Conservation (phyloP, 768 basidiomycete species). For the Bullera alba region DNA sequence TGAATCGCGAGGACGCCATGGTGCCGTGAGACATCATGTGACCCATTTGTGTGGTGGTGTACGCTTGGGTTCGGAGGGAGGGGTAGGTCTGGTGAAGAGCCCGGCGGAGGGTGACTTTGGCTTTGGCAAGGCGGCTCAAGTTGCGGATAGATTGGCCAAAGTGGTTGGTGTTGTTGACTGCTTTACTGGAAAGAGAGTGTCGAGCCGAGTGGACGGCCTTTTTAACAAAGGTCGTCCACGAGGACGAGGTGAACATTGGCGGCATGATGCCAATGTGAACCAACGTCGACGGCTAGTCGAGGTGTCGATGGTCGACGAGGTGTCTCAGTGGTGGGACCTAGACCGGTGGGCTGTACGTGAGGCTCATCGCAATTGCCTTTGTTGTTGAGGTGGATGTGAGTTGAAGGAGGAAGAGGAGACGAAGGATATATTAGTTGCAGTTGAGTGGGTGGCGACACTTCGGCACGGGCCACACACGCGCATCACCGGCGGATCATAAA, state of each 20-base stretch:
- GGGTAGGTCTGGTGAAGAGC: no score
- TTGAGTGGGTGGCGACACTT: not conserved
- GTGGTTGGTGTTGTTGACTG: no score
- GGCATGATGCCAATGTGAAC: constrained; percentile 12
- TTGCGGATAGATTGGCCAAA: no score
- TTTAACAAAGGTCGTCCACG: constrained; percentile 18
- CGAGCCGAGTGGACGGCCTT: constrained; percentile 15
- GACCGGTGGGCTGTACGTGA: not conserved
- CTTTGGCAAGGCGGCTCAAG: no score
- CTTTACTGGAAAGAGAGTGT: constrained; percentile 5
- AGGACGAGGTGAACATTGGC: constrained; percentile 25
- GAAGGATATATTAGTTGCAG: not conserved
- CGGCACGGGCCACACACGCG: no score
- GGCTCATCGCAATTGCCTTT: not conserved
- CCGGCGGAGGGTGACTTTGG: no score
- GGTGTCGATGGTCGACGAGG: not conserved
- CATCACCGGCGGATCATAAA: no score
- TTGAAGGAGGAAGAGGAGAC: not conserved
- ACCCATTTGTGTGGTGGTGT: no score
- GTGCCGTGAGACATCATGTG: no score
- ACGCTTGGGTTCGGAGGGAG: no score
- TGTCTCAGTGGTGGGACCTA: not conserved
- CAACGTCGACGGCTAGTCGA: not conserved
- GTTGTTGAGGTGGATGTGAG: not conserved
- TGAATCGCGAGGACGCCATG: no score